phyloP scores from a whole-genome alignment of 768 basidiomycete species.

The Tylopilus balloui region DNA sequence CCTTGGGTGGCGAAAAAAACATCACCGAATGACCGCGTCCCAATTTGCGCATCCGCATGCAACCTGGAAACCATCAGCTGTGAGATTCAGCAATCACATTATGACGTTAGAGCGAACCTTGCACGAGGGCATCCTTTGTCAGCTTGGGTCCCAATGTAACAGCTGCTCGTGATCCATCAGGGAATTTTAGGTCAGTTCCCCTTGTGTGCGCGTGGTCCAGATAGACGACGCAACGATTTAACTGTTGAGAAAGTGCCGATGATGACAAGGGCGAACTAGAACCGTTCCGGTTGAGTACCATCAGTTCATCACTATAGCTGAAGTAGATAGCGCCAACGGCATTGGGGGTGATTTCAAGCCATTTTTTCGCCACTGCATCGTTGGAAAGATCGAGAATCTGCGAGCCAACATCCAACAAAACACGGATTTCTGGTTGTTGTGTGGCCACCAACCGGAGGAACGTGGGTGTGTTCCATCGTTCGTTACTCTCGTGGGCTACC shows the following conservation, averaged over 20 bases:
- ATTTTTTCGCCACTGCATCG: slow-evolving; percentile 33
- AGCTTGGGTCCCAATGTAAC: slow-evolving; percentile 36
- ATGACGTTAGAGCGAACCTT: slow-evolving; percentile 24
- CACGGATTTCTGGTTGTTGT: slow-evolving; percentile 35
- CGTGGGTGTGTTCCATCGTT: neutral
- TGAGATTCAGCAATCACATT: neutral
- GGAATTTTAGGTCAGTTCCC: slow-evolving; percentile 35
- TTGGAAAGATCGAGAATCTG: slow-evolving; percentile 50
- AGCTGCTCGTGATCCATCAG: slow-evolving; percentile 27
- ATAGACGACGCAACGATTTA: slow-evolving; percentile 31
- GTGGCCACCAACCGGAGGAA: slow-evolving; percentile 27
- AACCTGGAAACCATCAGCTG: slow-evolving; percentile 28
- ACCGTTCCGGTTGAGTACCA: slow-evolving; percentile 23
- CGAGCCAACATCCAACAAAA: slow-evolving; percentile 51
- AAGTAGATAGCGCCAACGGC: slow-evolving; percentile 26
- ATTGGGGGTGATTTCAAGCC: slow-evolving; percentile 31
- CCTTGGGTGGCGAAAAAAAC: slow-evolving; percentile 41
- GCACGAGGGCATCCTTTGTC: slow-evolving; percentile 32
- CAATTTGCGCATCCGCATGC: slow-evolving; percentile 49
- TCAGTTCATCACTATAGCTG: slow-evolving; percentile 26
- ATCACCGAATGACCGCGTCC: slow-evolving; percentile 43
- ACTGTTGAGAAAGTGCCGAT: slow-evolving; percentile 26
- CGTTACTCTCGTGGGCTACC: neutral
- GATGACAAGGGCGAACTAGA: slow-evolving; percentile 17
- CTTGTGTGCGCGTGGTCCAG: slow-evolving; percentile 36